These are phyloP conservation scores for Metschnikowia hibisci DNA, from an alignment of 805 yeast genomes.

Conservation along the genomic window DNA sequence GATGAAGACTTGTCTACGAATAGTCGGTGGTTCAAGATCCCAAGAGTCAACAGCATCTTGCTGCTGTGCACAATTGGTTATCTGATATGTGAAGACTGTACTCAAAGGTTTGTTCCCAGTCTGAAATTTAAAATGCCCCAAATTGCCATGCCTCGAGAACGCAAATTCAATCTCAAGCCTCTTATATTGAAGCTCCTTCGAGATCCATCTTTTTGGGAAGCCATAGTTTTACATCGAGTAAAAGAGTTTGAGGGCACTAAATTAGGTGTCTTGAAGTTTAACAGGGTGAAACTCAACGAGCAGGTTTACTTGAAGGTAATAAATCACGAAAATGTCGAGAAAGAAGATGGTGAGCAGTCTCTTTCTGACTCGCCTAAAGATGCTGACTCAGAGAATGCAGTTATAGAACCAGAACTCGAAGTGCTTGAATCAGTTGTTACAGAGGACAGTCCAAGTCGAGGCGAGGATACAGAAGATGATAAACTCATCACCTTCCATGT, in stretches of 20 bases:
- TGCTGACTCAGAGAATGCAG: not conserved
- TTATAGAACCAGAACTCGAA: not conserved
- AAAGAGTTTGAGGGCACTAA: conserved; percentile 9
- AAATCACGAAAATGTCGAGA: not conserved
- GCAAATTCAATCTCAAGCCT: conserved; percentile 15
- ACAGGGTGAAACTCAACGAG: conserved; percentile 14
- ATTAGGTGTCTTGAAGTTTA: conserved; percentile 15
- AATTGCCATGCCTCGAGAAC: conserved; percentile 15
- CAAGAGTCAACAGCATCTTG: conserved; percentile 9
- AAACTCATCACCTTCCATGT: conserved; percentile 9
- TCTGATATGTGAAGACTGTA: conserved; percentile 9
- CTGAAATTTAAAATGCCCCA: not conserved
- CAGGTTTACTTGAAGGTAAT: conserved; percentile 10
- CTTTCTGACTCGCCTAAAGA: not conserved
- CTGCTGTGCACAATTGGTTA: conserved; percentile 10
- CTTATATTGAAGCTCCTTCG: conserved; percentile 14
- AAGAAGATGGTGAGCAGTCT: not conserved
- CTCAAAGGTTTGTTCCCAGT: conserved; percentile 3
- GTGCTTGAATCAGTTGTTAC: conserved; percentile 1
- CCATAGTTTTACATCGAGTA: conserved; percentile 12
- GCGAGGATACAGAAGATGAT: conserved; percentile 10
- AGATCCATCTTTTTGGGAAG: conserved; percentile 7
- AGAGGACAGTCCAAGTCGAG: not conserved
- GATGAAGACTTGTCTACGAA: conserved; percentile 7
- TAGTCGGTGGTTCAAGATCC: conserved; percentile 3